phyloP scores from a whole-genome alignment of 768 basidiomycete species.

The Lactarius evosmus region DNA sequence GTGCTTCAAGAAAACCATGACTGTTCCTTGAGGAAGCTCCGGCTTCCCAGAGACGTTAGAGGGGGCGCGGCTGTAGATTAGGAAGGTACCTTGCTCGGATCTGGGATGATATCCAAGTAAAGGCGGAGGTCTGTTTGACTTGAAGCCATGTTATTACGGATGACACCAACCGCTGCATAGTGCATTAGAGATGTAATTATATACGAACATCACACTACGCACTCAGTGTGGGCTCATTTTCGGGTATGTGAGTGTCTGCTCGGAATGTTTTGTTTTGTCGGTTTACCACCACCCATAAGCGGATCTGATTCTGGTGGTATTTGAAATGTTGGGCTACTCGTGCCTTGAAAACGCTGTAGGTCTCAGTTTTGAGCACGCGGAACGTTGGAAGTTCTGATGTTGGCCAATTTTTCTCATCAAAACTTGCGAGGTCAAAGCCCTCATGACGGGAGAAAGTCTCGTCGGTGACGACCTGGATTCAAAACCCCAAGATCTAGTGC shows the following conservation, averaged over 20 bases:
- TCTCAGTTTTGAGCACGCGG: slow-evolving; percentile 93
- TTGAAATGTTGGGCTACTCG: slow-evolving; percentile 89
- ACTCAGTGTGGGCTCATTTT: slow-evolving; percentile 92
- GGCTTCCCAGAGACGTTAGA: slow-evolving; percentile 43
- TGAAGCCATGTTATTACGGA: slow-evolving; percentile 97
- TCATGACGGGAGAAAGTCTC: slow-evolving; percentile 92
- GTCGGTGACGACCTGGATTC: slow-evolving; percentile 81
- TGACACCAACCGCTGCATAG: slow-evolving; percentile 81
- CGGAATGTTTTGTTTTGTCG: slow-evolving; percentile 99
- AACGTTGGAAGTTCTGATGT: slow-evolving; percentile 91
- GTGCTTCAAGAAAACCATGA: slow-evolving; percentile 99
- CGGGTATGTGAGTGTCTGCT: slow-evolving; percentile 93
- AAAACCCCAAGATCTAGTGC: slow-evolving; percentile 4
- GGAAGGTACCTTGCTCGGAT: slow-evolving; percentile 62
- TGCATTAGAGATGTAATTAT: slow-evolving; percentile 16
- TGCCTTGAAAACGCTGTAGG: slow-evolving; percentile 87
- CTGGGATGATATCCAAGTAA: slow-evolving; percentile 87
- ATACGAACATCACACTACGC: slow-evolving; percentile 34
- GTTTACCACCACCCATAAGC: slow-evolving; percentile 97
- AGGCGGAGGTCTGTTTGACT: slow-evolving; percentile 91
- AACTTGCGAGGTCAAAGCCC: slow-evolving; percentile 95
- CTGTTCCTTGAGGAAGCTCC: slow-evolving; percentile 72
- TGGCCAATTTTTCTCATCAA: slow-evolving; percentile 98
- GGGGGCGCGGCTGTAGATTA: slow-evolving; percentile 2
- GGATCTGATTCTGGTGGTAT: slow-evolving; percentile 79